Conservation (phyloP, 2,329 filamentous ascomycete genomes). For the Diaporthe humulicola region DNA sequence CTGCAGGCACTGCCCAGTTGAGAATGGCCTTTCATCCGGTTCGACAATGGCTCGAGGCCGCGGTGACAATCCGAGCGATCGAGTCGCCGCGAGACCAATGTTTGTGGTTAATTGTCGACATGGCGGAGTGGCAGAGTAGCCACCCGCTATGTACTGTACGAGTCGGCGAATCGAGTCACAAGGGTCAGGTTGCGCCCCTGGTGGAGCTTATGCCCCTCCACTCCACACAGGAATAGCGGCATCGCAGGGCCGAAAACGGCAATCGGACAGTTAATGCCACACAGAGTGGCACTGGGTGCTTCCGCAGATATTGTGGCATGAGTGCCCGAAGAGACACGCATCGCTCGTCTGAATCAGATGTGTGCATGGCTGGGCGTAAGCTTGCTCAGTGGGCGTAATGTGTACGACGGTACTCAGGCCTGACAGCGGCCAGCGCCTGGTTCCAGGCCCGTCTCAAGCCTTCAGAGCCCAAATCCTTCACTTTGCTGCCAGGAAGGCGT, state of each 20-base stretch:
- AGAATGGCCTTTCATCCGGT: constrained; percentile 16
- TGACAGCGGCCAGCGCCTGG: neutral
- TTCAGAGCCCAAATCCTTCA: constrained; percentile 21
- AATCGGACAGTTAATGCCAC: constrained; percentile 13
- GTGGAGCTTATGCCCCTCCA: constrained; percentile 21
- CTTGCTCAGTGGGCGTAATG: constrained; percentile 6
- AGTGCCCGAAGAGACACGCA: constrained; percentile 18
- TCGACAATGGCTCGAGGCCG: constrained; percentile 23
- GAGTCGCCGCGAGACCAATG: neutral
- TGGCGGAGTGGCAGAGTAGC: constrained; percentile 9
- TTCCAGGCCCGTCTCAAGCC: constrained; percentile 29
- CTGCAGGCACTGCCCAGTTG: constrained; percentile 22
- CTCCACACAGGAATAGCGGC: constrained; percentile 24
- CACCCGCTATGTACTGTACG: neutral
- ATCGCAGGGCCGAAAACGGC: constrained; percentile 24
- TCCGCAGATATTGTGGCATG: neutral
- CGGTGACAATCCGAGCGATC: neutral
- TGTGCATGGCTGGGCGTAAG: constrained; percentile 1
- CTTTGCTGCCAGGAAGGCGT: neutral
- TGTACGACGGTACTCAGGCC: constrained; percentile 19
- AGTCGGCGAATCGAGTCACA: constrained; percentile 32
- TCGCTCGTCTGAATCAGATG: constrained; percentile 17
- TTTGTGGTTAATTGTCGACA: neutral
- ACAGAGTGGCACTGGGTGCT: neutral
- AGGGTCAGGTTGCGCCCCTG: neutral